Evolutionary conservation across 306 rosid genomes (phyloP).

Genomic region (apple (Malus domestica)): ASM211411v1 NC_041790.1:11520001-11520500

Average conservation of each 20-base stretch:
- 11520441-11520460: neutral
- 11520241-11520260: conserved; percentile 12
- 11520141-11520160: neutral
- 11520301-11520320: neutral
- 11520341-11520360: conserved; percentile 1
- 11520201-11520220: neutral
- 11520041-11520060: no score
- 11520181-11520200: neutral
- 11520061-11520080: no score
- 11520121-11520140: neutral
- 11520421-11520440: neutral
- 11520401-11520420: neutral
- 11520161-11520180: neutral
- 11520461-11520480: neutral
- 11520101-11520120: no score
- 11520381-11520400: neutral
- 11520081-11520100: no score
- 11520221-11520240: conserved; percentile 7
- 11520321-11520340: neutral
- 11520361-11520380: neutral
- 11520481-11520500: neutral
- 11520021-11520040: no score
- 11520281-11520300: neutral
- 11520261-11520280: neutral
- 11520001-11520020: no score